Evolutionary conservation across 306 rosid genomes (phyloP), one percentile per base, ranked within the genome.

Genomic region (Quercus rubra): DNA sequence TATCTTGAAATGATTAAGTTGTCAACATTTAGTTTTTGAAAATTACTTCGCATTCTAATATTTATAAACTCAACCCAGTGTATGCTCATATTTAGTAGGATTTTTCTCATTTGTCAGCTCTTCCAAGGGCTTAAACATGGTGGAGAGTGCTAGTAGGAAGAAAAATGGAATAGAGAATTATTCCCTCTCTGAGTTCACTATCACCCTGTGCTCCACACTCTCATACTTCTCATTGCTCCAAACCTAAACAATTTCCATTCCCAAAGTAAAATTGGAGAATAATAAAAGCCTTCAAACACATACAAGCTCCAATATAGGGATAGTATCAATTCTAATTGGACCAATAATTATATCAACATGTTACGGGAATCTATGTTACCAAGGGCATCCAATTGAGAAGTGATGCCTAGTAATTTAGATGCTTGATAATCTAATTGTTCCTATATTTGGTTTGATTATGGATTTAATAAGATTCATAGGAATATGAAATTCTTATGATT

Each of bases 171-270:
- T 74, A 1, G 92, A 87, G 56, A 81, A 77, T 72, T 91, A 87
- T 49, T 88, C 89, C 74, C 23, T 88, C 19, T 87, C 79, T 3
- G 83, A n/a, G 83, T 86, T 87, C 62, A 86, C 88, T 74, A 82
- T 56, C 64, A 73, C 94, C 74, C 91, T 90, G 64, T 93, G 97
- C 52, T 90, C 94, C 55, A 82, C 89, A 72, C 94, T 92, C 46
- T 92, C 97, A 94, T 38, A 38, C 46, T 7, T 38, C 0, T 38
- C 46, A 38, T 38, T 38, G 46, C 46, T 38, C 46, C 46, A 93
- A 46, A 91, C 97, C 97, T 92, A 85, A 55, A 74, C 6, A 27
- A 25, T 27, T 61, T 25, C 35, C 33, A 17, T 30, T 64, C 43
- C 7, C 5, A 3, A 27, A 61, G 35, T 27, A 6, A 12, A 25